phyloP scores from a whole-genome alignment of 73 alveolate species.

The Tetrahymena elliotti region DNA sequence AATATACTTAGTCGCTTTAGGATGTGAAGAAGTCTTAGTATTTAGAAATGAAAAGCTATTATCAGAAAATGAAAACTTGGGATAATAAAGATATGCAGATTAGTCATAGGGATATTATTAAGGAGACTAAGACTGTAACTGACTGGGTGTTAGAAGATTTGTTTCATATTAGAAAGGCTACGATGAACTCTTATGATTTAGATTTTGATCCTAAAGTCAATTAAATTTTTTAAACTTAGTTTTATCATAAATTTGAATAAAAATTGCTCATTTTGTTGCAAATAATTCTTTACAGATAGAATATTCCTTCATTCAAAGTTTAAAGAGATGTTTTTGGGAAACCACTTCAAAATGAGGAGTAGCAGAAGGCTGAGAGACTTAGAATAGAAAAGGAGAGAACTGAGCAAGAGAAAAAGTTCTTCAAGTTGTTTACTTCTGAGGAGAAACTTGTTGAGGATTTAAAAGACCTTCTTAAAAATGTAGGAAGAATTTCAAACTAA shows the following conservation, averaged over 20 bases:
- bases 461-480: background rate
- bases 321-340: background rate
- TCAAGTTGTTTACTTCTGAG: background rate
- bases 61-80: background rate
- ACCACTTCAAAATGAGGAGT: background rate
- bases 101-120: background rate
- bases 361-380: background rate
- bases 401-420: background rate
- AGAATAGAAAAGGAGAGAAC: background rate
- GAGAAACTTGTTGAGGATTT: background rate
- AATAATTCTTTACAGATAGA: background rate
- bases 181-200: background rate
- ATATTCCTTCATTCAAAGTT: background rate
- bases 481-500: background rate
- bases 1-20: background rate
- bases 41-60: background rate
- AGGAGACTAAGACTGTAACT: background rate
- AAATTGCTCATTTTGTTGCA: background rate
- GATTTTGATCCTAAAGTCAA: background rate
- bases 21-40: background rate
- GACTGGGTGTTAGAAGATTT: background rate
- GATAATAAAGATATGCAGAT: background rate
- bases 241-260: background rate
- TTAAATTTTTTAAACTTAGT: background rate
- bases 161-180: background rate